Base-by-base conservation (phyloP, 225 moss, liverwort and hornwort species). In the Physcomitrium patens region DNA sequence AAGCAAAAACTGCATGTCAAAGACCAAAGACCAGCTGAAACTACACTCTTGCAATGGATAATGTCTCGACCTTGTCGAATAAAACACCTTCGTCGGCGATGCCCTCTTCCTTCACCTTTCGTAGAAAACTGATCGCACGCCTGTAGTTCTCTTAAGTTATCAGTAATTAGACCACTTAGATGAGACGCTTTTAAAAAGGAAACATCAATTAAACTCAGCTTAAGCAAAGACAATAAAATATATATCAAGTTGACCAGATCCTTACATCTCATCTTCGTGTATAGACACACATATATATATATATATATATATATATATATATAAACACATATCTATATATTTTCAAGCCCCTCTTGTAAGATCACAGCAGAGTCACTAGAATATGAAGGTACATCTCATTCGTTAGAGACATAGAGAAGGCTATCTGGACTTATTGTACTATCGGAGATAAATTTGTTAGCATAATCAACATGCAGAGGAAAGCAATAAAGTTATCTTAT, bases 71-170 rank as follows among this genome's bases (percentile, higher is more conserved):
- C 90, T 91, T 94, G 67, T 91, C 91, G 74, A 88, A 85, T 17
- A 94, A 77, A 70, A 85, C 84, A 44, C 80, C 78, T 80, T 86
- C 86, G 50, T 85, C 91, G 10, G 88, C 88, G 59, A 86, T 90
- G 54, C 82, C 88, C 42, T 85, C 83, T 53, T 85, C 77, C 73
- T 73, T 83, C 70, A 91, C 83, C 65, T 86, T 83, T 63, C 79
- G 88, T 60, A 94, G 73, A 69, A 94, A 90, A 67, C 76, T 82
- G 15, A 86, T 80, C 44, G 90, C 90, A 44, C 80, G 84, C 73
- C 92, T 89, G 85, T 44, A 48, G 19, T 65, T 22, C 48, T 70
- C 70, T 76, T 53, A 63, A 58, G 68, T 54, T 13, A 57, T 71
- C 44, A 72, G 58, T 76, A 50, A 76, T n/a, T 45, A 51, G 22